Evolutionary conservation across 805 yeast genomes (phyloP).

Genomic region (Candida ipomoeae): DNA sequence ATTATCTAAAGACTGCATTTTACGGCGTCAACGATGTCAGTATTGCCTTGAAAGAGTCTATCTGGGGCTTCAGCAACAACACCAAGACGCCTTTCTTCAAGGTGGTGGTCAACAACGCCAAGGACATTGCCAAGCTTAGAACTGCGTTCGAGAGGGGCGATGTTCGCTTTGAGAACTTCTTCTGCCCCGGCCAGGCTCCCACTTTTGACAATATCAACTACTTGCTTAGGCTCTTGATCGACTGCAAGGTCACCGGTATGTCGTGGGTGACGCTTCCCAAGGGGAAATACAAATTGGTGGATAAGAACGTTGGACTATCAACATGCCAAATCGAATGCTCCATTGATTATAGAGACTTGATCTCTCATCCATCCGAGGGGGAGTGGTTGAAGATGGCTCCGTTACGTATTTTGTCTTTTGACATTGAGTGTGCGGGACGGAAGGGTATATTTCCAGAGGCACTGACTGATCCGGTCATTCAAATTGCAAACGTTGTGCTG

Average conservation of each 20-base stretch:
- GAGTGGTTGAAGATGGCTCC: conserved; percentile 94
- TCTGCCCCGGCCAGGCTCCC: conserved; percentile 51
- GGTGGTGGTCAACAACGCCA: conserved; percentile 62
- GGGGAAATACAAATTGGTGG: conserved; percentile 55
- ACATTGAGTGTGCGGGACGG: conserved; percentile 98
- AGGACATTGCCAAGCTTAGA: conserved; percentile 63
- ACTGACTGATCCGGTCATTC: conserved; percentile 88
- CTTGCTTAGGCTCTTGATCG: conserved; percentile 83
- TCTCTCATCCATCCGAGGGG: conserved; percentile 86
- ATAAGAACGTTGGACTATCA: conserved; percentile 44
- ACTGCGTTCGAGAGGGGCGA: conserved; percentile 82
- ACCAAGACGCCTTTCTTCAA: conserved; percentile 75
- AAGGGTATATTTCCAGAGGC: conserved; percentile 97
- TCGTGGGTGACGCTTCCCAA: conserved; percentile 91
- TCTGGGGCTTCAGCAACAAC: conserved; percentile 91
- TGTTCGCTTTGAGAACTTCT: conserved; percentile 57
- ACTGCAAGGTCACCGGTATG: conserved; percentile 92
- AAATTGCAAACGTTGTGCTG: conserved; percentile 92
- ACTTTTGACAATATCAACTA: conserved; percentile 91
- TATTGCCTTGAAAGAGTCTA: conserved; percentile 68
- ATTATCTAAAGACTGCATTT: conserved; percentile 45
- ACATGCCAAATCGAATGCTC: conserved; percentile 82
- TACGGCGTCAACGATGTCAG: conserved; percentile 64
- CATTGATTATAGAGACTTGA: conserved; percentile 61
- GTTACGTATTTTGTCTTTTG: conserved; percentile 86